Evolutionary conservation across 768 basidiomycete genomes (phyloP).

Genomic region (Agrocybe praecox): DNA sequence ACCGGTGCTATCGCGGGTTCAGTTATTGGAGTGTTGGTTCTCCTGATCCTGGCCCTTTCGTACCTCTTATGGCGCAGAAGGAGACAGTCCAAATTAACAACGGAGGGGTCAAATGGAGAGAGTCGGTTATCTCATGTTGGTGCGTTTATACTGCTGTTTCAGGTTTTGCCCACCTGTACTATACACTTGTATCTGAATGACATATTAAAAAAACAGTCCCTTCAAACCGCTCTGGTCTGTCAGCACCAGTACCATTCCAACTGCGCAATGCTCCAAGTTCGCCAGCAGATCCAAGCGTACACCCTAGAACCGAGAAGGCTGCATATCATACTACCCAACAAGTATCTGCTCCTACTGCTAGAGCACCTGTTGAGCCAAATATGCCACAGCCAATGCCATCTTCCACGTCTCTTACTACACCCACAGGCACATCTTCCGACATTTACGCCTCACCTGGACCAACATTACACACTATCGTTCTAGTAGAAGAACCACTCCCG

Average conservation of each 20-base stretch:
- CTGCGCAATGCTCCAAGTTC: neutral
- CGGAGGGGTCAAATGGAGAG: neutral
- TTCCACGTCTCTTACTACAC: neutral
- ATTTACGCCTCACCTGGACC: neutral
- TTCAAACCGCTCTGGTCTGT: neutral
- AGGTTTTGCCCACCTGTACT: neutral
- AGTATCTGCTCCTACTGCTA: neutral
- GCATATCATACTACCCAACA: neutral
- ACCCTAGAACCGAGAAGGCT: neutral
- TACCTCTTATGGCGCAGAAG: neutral
- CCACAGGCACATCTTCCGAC: neutral
- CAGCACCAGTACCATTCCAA: neutral
- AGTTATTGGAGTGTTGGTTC: neutral
- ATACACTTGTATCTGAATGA: neutral
- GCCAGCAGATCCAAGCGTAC: neutral
- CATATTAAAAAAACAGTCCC: neutral
- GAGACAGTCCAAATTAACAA: neutral
- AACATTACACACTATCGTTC: neutral
- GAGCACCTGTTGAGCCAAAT: neutral
- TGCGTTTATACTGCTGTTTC: neutral
- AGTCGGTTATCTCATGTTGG: neutral
- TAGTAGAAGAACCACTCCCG: neutral
- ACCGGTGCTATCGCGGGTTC: neutral
- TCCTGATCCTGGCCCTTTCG: neutral
- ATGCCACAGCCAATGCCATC: neutral